Percentiles rank a stretch among this genome's conserved stretches.
phyloP scores from a whole-genome alignment of 202 grass and related monocot genomes.

The Panicum hallii region DNA sequence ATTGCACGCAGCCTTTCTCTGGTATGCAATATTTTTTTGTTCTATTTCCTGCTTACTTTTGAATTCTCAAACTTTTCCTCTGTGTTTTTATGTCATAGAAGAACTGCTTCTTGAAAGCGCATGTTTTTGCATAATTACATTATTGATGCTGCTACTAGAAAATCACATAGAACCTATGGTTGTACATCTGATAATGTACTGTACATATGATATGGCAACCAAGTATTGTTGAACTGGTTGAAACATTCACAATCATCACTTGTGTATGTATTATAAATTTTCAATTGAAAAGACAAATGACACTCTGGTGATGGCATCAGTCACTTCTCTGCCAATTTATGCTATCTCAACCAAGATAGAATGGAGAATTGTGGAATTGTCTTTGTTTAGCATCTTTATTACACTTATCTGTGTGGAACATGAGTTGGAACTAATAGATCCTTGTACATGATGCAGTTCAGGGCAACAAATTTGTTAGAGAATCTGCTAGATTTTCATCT shows the following conservation, averaged over 20 bases:
- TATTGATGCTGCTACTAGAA: neutral
- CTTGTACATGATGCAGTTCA: slow-evolving; percentile 56
- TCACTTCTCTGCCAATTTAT: slow-evolving; percentile 2
- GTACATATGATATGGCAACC: neutral
- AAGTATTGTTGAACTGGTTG: neutral
- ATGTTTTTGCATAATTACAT: neutral
- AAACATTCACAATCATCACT: neutral
- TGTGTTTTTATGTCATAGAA: neutral
- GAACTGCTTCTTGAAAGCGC: neutral
- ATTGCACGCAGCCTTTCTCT: slow-evolving; percentile 84
- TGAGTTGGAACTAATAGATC: slow-evolving; percentile 6
- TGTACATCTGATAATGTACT: neutral
- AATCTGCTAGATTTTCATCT: slow-evolving; percentile 79
- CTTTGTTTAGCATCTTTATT: slow-evolving; percentile 29
- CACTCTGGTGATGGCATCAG: neutral
- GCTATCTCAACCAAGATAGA: slow-evolving; percentile 3
- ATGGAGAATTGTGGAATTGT: neutral
- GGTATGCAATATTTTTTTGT: slow-evolving; percentile 43
- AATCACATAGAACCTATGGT: neutral
- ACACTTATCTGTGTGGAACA: slow-evolving; percentile 7
- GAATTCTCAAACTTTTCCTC: neutral
- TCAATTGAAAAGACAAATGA: neutral
- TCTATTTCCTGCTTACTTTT: neutral
- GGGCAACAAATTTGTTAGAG: slow-evolving; percentile 76
- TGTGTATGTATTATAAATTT: neutral